These are phyloP conservation scores for Paramecium sexaurelia DNA, from an alignment of 73 alveolate species.

Conservation along the genomic window DNA sequence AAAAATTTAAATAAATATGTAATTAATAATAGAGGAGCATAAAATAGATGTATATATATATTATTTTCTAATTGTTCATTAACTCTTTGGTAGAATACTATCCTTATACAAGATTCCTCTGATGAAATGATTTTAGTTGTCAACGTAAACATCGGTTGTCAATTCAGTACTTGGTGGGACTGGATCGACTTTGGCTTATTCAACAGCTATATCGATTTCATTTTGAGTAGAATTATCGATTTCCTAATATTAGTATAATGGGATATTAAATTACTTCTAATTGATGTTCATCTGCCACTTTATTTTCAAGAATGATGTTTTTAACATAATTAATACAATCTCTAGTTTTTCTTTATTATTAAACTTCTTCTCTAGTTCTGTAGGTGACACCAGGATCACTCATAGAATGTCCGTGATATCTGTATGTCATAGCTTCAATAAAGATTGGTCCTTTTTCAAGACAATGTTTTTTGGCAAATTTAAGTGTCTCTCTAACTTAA, in stretches of 20 bases:
- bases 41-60: not conserved
- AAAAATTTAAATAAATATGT: not conserved
- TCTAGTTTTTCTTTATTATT: conserved; percentile 75
- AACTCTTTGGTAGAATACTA: conserved; percentile 38
- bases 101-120: conserved; percentile 58
- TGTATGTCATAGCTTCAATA: conserved; percentile 80
- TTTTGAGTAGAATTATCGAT: conserved; percentile 75
- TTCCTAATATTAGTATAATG: not conserved
- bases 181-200: conserved; percentile 79
- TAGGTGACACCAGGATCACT: conserved; percentile 89
- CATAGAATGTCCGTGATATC: conserved; percentile 94
- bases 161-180: conserved; percentile 79
- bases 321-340: conserved; percentile 83
- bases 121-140: conserved; percentile 60
- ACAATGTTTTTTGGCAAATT: conserved; percentile 79
- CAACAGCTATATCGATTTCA: conserved; percentile 80
- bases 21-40: conserved; percentile 17
- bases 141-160: conserved; percentile 71
- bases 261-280: conserved; percentile 55
- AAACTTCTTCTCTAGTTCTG: conserved; percentile 86
- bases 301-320: conserved; percentile 72
- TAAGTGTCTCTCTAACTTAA: conserved; percentile 82
- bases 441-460: conserved; percentile 85
- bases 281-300: conserved; percentile 74
- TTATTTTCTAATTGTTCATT: not conserved